Evolutionary conservation across 441 rosid genomes (phyloP).

Genomic region (Dalechampia spathulata): DNA sequence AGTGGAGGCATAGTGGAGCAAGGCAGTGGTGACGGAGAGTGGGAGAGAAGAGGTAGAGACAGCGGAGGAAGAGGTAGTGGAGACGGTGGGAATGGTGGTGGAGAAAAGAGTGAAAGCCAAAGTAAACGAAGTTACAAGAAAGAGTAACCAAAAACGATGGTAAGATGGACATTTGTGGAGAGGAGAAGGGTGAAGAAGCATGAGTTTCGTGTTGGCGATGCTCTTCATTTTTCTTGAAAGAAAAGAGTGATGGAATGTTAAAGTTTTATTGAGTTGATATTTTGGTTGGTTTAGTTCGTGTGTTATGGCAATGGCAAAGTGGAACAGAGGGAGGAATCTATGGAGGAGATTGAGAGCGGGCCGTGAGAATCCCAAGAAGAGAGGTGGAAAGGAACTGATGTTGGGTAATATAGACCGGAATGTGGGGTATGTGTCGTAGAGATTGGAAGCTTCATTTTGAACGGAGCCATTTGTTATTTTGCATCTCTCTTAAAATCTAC

Average conservation of each 20-base stretch:
- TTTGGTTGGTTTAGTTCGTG: not conserved
- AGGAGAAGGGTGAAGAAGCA: constrained; percentile 55
- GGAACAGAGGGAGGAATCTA: constrained; percentile 17
- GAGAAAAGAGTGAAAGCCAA: constrained; percentile 54
- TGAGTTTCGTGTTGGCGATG: constrained; percentile 52
- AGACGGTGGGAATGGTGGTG: constrained; percentile 23
- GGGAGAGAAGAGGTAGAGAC: constrained; percentile 32
- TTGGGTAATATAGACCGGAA: too few species aligned
- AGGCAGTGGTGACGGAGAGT: constrained; percentile 43
- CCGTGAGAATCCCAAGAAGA: not conserved
- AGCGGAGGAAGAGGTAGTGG: constrained; percentile 22
- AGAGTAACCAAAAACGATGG: constrained; percentile 51
- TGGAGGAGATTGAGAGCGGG: constrained; percentile 15
- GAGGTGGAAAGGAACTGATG: not conserved
- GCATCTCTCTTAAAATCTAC: too few species aligned
- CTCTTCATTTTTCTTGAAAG: constrained; percentile 29
- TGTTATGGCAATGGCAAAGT: not conserved
- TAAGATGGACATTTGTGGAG: constrained; percentile 36
- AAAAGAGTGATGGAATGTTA: not conserved
- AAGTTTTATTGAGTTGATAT: not conserved
- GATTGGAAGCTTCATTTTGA: too few species aligned
- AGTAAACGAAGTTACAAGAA: constrained; percentile 58
- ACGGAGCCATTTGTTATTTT: too few species aligned
- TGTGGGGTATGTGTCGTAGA: too few species aligned
- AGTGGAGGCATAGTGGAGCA: constrained; percentile 60